Conservation (phyloP, 208 protist species). For the Novymonas esmeraldas region DNA sequence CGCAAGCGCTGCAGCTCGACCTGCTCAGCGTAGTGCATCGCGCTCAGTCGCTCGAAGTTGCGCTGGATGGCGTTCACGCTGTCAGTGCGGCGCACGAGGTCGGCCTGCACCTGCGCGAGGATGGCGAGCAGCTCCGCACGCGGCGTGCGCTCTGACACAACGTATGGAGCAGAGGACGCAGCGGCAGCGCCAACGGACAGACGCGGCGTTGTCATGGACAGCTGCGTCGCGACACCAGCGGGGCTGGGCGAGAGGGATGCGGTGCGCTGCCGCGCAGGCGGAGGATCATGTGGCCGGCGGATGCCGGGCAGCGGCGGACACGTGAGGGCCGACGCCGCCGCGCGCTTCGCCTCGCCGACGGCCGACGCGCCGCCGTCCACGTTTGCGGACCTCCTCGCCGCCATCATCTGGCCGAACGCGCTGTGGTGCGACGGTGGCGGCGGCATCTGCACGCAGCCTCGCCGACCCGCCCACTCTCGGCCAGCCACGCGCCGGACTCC, state of each 20-base stretch:
- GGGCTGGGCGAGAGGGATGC: no score
- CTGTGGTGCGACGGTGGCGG: slow-evolving; percentile 5
- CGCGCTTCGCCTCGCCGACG: no score
- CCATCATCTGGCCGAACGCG: slow-evolving; percentile 21
- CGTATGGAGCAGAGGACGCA: slow-evolving; percentile 5
- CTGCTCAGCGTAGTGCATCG: slow-evolving; percentile 68
- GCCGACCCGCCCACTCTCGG: neutral
- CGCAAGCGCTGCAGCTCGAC: slow-evolving; percentile 44
- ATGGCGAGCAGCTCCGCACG: slow-evolving; percentile 42
- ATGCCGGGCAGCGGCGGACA: slow-evolving; percentile 5
- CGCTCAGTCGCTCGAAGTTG: slow-evolving; percentile 87
- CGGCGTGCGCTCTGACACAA: slow-evolving; percentile 37
- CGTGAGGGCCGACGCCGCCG: neutral
- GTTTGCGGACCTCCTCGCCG: slow-evolving; percentile 3
- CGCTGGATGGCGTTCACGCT: slow-evolving; percentile 90
- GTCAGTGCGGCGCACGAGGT: slow-evolving; percentile 71
- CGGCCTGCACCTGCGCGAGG: slow-evolving; percentile 55
- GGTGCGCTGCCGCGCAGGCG: no score
- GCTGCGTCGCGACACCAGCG: no score
- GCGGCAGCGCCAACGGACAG: no score
- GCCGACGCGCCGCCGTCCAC: neutral
- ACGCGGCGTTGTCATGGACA: no score
- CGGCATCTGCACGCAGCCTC: no score
- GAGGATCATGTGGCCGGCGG: neutral
- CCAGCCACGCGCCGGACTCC: neutral